Evolutionary conservation across 768 basidiomycete genomes (phyloP).

Genomic region (Rhizopogon rudus): DNA sequence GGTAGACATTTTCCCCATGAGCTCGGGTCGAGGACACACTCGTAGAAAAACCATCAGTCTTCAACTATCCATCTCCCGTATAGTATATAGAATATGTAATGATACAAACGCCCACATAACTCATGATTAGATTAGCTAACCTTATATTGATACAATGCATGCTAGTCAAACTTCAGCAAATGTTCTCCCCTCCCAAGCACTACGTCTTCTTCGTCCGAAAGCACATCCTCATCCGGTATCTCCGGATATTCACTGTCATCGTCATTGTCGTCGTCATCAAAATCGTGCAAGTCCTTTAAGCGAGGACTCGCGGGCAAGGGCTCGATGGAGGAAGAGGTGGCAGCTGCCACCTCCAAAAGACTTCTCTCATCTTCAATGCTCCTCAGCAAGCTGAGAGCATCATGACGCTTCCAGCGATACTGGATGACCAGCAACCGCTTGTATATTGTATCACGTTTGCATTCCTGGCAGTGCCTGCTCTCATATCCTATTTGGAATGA

Average conservation of each 20-base stretch:
- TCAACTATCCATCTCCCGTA: no score
- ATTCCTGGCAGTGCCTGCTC: conserved; percentile 23
- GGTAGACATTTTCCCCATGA: no score
- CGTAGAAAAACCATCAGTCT: no score
- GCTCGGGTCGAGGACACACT: no score
- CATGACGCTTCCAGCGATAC: conserved; percentile 7
- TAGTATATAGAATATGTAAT: neutral
- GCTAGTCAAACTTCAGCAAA: neutral
- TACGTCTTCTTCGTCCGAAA: conserved; percentile 5
- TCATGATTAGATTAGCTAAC: neutral
- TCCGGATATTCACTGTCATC: conserved; percentile 10
- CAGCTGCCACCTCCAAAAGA: conserved; percentile 24
- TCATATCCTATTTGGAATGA: conserved; percentile 13
- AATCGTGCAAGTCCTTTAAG: conserved; percentile 5
- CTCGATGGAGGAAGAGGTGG: conserved; percentile 10
- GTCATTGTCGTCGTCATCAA: conserved; percentile 7
- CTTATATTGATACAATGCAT: neutral
- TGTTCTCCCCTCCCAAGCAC: neutral
- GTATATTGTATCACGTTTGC: conserved; percentile 21
- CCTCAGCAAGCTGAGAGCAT: neutral
- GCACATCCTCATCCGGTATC: conserved; percentile 12
- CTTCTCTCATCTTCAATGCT: conserved; percentile 22
- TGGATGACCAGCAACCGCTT: conserved; percentile 20
- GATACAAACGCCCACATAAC: neutral
- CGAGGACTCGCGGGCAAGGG: conserved; percentile 11